A percentile compares a stretch with the other conserved stretches of the same genome.
Conservation (phyloP, 352 stramenopile genomes). For the Globisporangium acanthophoron region DNA sequence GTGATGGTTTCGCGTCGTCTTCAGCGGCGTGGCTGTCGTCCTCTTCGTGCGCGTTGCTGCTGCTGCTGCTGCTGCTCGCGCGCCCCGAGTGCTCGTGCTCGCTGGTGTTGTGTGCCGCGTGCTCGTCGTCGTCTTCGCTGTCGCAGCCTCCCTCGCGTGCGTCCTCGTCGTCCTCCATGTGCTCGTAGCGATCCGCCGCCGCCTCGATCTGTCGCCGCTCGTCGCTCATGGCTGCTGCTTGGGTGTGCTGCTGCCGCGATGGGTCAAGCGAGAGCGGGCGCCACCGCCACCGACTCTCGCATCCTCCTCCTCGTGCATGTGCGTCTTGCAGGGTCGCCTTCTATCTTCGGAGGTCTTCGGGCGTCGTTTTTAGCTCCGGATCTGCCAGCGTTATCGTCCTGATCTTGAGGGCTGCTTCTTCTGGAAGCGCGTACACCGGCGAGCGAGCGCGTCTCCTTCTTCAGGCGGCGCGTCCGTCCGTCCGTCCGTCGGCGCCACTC, state of each 20-base stretch:
- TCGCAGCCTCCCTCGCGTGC: neutral
- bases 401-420: too few relatives aligned
- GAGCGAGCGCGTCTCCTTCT: too few relatives aligned
- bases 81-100: neutral
- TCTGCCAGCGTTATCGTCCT: too few relatives aligned
- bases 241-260: too few relatives aligned
- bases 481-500: neutral
- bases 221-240: neutral
- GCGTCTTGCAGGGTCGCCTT: too few relatives aligned
- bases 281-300: too few relatives aligned
- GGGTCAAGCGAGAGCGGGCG: neutral
- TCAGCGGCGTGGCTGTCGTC: neutral
- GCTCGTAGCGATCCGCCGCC: constrained; percentile 5
- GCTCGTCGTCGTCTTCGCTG: too few relatives aligned
- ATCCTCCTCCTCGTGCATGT: too few relatives aligned
- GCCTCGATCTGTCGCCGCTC: constrained; percentile 6
- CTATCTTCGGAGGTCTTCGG: too few relatives aligned
- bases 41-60: neutral
- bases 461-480: too few relatives aligned
- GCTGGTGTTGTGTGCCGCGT: neutral
- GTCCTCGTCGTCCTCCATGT: constrained; percentile 1
- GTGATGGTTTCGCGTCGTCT: neutral
- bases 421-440: too few relatives aligned
- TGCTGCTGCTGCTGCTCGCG: neutral
- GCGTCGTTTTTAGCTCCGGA: too few relatives aligned